Evolutionary conservation across 75 land plant species (phyloP), one percentile per base, ranked within the genome.

Genomic region (Azolla pinnata): DNA sequence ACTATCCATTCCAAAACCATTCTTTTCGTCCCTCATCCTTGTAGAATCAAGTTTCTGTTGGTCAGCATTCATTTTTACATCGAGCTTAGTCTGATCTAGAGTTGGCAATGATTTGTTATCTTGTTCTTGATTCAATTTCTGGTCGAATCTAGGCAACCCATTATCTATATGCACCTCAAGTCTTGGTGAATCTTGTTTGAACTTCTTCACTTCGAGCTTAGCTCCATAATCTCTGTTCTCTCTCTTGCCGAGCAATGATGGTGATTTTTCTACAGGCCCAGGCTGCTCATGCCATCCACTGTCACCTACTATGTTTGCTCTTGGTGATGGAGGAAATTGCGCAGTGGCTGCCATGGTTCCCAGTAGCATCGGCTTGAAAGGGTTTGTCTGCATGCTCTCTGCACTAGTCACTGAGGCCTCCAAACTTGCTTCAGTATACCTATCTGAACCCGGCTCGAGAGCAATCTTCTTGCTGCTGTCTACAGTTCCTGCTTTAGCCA

Each of bases 211-310:
- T 19, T 49, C 64, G 0, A 75, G 51, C 56, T 77, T 68, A 20
- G 58, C 70, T 40, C 69, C 79, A 19, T 59, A 67, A 40, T 81
- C 96, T 64, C 65, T 82, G 57, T 44, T 67, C 23, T 91, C 88
- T 60, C 85, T 73, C 58, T 77, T 91, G 25, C 79, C 81, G 28
- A 67, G 77, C 45, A 77, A 20, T n/a, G 73, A 45, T 25, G 64
- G 24, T 27, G 29, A 23, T 19, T 56, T 75, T 44, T 31, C 33
- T 62, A 17, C 49, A 27, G 44, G 56, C n/a, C n/a, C n/a, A n/a
- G n/a, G n/a, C n/a, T n/a, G n/a, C n/a, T n/a, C n/a, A n/a, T n/a
- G n/a, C n/a, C n/a, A n/a, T n/a, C n/a, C n/a, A n/a, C n/a, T n/a
- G n/a, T n/a, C n/a, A n/a, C n/a, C n/a, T n/a, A n/a, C n/a, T 26